Percentiles rank a stretch among this genome's conserved stretches.
phyloP scores from a whole-genome alignment of 2,329 filamentous ascomycete genomes.

The Aphanoascus verrucosus region DNA sequence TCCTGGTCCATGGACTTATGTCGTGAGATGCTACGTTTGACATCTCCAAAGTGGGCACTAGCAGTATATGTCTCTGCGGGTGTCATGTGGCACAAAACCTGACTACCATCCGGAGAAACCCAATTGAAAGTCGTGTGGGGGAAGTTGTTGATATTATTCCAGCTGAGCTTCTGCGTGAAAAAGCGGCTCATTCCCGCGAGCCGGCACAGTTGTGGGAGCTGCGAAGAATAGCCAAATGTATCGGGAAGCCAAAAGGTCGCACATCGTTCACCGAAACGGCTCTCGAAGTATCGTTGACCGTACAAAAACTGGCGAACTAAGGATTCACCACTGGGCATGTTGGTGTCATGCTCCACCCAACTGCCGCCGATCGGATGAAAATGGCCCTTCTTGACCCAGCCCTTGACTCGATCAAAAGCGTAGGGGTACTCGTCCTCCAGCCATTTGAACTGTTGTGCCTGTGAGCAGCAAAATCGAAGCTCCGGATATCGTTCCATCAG shows the following conservation, averaged over 20 bases:
- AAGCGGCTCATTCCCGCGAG: slow-evolving; percentile 94
- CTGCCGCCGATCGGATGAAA: slow-evolving; percentile 95
- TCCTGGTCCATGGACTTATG: slow-evolving; percentile 97
- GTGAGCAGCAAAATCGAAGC: slow-evolving; percentile 81
- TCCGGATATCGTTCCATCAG: slow-evolving; percentile 92
- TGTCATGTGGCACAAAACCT: slow-evolving; percentile 96
- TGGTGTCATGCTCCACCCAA: slow-evolving; percentile 98
- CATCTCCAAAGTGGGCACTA: slow-evolving; percentile 86
- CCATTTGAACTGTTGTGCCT: slow-evolving; percentile 98
- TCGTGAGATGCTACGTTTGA: slow-evolving; percentile 76
- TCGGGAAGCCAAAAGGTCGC: slow-evolving; percentile 96
- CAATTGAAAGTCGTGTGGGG: slow-evolving; percentile 98
- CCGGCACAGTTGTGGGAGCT: slow-evolving; percentile 86
- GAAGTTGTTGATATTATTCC: slow-evolving; percentile 99
- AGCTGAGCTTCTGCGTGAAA: slow-evolving; percentile 96
- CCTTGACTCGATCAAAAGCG: slow-evolving; percentile 80
- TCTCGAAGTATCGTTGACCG: slow-evolving; percentile 89
- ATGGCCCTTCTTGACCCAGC: slow-evolving; percentile 76
- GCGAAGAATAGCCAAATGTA: slow-evolving; percentile 93
- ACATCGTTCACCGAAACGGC: slow-evolving; percentile 77
- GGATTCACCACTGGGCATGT: slow-evolving; percentile 90
- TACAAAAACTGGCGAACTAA: slow-evolving; percentile 90
- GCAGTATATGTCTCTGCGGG: slow-evolving; percentile 93
- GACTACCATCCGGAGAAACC: slow-evolving; percentile 89
- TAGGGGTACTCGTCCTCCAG: slow-evolving; percentile 79